Base-by-base conservation (phyloP, 2,329 filamentous ascomycete species). In the Parastagonospora nodorum region DNA sequence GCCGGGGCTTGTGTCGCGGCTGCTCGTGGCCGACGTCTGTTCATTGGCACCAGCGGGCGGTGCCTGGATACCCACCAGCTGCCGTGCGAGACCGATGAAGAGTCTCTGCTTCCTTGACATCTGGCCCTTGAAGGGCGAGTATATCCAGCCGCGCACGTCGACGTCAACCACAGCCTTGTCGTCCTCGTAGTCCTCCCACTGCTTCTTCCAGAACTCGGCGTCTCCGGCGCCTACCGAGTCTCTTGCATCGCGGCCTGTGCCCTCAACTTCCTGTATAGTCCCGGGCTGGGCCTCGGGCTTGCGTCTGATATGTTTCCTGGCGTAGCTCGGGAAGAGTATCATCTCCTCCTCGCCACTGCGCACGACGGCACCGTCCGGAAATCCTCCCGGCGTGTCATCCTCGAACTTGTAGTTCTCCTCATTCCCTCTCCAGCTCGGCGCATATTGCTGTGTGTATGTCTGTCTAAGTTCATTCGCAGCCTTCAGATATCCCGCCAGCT, bases 111-210 rank as follows among this genome's bases (percentile, higher is more conserved):
- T 91, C 61, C 92, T 84, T 24, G 85, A 93, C 83, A 97, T 86
- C 4, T 90, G 92, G 0, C 91, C 92, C 59, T 82, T 83, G 65
- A 93, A 90, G 14, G 93, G 93, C 33, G 86, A 85, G 73, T 96
- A 99, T 44, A 97, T 84, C 94, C 95, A 99, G 11, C 94, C 94
- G 61, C 93, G 84, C 19, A 99, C 90, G 71, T 99, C 93, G 5
- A 97, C 90, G 68, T 97, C 93, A 1, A 97, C 89, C 4, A 97
- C 80, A 0, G 92, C 91, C 70, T 88, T 89, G 64, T 92, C 87
- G 52, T 93, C 87, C 70, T 96, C 89, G 45, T 88, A 83, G 53
- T 83, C 83, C 50, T 92, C 85, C 89, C 90, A 96, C 66, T 93
- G 86, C 47, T 84, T 78, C 36, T 82, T 84, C 87, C 89, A 93